Percentiles rank a stretch among this genome's conserved stretches.
Conservation (phyloP, 441 rosid species). For the Gossypium aridum region DNA sequence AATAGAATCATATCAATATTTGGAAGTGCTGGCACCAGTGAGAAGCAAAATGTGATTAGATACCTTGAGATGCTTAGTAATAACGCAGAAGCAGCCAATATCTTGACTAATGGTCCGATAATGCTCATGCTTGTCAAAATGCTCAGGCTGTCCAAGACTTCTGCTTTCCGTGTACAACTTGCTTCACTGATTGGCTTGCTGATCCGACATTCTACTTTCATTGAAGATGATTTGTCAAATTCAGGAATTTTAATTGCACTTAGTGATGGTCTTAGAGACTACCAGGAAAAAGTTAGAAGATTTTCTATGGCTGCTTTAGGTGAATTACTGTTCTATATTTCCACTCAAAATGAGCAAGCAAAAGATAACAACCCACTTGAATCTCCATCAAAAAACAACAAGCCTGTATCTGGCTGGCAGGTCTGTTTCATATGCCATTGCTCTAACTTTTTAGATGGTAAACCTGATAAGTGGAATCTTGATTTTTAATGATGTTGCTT, state of each 20-base stretch:
- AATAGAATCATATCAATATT: slow-evolving; percentile 48
- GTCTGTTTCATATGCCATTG: slow-evolving; percentile 32
- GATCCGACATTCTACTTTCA: slow-evolving; percentile 83
- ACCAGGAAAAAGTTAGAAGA: slow-evolving; percentile 88
- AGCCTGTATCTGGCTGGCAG: slow-evolving; percentile 77
- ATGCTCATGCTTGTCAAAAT: slow-evolving; percentile 89
- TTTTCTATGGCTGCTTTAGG: slow-evolving; percentile 97
- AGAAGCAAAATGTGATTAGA: slow-evolving; percentile 86
- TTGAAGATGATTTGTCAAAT: slow-evolving; percentile 76
- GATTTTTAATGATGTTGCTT: not conserved
- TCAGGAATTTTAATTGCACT: slow-evolving; percentile 87
- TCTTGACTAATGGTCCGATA: slow-evolving; percentile 85
- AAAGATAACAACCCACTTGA: slow-evolving; percentile 59
- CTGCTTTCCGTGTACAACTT: slow-evolving; percentile 82
- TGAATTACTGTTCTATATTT: slow-evolving; percentile 85
- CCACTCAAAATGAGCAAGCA: slow-evolving; percentile 76
- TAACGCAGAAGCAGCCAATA: slow-evolving; percentile 82
- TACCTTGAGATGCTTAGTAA: slow-evolving; percentile 82
- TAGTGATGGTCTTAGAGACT: slow-evolving; percentile 82
- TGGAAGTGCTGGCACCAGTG: slow-evolving; percentile 59
- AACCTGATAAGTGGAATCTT: not conserved
- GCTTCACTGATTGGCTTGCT: slow-evolving; percentile 87
- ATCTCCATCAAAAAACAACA: slow-evolving; percentile 74
- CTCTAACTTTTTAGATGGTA: slow-evolving; percentile 3
- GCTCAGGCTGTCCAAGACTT: slow-evolving; percentile 79